Evolutionary conservation across 2,329 filamentous ascomycete genomes (phyloP), one percentile per base, ranked within the genome.

Genomic region (Tolypocladium cylindrosporum): DNA sequence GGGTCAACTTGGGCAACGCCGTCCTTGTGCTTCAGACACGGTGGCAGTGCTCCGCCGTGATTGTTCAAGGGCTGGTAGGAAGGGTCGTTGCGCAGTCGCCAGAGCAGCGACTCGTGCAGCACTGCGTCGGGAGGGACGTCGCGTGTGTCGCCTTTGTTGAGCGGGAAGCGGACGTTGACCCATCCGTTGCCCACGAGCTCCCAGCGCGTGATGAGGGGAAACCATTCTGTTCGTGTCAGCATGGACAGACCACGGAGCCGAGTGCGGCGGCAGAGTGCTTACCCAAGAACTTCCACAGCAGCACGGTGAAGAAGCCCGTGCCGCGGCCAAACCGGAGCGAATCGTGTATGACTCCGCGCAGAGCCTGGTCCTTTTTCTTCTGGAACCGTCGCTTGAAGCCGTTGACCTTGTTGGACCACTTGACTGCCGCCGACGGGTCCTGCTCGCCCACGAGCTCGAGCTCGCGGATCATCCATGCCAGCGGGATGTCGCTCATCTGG

Each of bases 401-500:
- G 1, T 66, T 55, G 3, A 69, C 57, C 13, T 62, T 70, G 34
- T 68, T 58, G 6, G 65, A 68, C 72, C 73, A 76, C 51, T 72
- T 68, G 27, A 77, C 64, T 0, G 67, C 66, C 1, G 70, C 69
- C 5, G 55, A 40, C 0, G 64, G 57, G 8, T 76, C 68, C 21
- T 58, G 57, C 13, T 68, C 54, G 4, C 71, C 72, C 1, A 76
- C 69, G 4, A 72, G 67, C 63, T 75, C 71, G 4, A 80, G 67
- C 61, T 81, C 78, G 1, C 73, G 71, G 42, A 81, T 75, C 79
- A 81, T 81, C 79, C 79, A 81, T 10, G 73, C 74, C 1, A 81
- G 68, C 1, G 79, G 73, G 24, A 80, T 72, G 59, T 81, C 78
- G 31, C 77, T 80, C 67, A 81, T 69, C 65, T 77, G 75, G 43